These are phyloP conservation scores for Kwoniella europaea DNA, from an alignment of 768 basidiomycete species.

Conservation along the genomic window DNA sequence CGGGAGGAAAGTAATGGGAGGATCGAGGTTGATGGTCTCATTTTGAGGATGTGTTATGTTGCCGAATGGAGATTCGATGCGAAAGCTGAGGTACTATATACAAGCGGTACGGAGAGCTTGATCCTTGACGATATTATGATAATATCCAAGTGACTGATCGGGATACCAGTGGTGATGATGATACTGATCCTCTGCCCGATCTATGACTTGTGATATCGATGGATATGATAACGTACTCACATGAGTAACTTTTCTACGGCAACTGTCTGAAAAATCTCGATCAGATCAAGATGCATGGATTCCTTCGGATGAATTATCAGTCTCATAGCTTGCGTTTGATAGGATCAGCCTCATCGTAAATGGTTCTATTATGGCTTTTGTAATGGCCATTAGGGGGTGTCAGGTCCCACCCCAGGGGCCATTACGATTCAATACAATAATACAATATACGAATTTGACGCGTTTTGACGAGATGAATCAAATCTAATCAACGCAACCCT, in stretches of 20 bases:
- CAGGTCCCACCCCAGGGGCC: background rate
- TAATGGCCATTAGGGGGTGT: background rate
- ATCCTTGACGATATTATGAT: too few relatives aligned
- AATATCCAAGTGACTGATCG: too few relatives aligned
- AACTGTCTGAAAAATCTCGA: background rate
- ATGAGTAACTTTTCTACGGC: background rate
- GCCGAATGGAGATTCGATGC: too few relatives aligned
- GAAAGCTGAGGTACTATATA: too few relatives aligned
- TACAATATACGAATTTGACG: background rate
- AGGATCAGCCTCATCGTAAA: background rate
- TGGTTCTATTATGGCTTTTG: background rate
- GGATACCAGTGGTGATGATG: too few relatives aligned
- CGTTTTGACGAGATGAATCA: background rate
- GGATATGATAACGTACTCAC: background rate
- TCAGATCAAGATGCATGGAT: background rate
- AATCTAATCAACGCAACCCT: background rate
- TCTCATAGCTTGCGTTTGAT: too few relatives aligned
- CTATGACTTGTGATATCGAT: too few relatives aligned
- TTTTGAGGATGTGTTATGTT: background rate
- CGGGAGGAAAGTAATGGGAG: constrained; percentile 2
- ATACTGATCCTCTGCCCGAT: too few relatives aligned
- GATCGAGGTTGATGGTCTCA: constrained; percentile 11
- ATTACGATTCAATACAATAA: constrained; percentile 1
- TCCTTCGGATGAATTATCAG: background rate
- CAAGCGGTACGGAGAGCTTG: too few relatives aligned